These are phyloP conservation scores for Globisporangium yorkense DNA, from an alignment of 352 stramenopile species.

Conservation along the genomic window DNA sequence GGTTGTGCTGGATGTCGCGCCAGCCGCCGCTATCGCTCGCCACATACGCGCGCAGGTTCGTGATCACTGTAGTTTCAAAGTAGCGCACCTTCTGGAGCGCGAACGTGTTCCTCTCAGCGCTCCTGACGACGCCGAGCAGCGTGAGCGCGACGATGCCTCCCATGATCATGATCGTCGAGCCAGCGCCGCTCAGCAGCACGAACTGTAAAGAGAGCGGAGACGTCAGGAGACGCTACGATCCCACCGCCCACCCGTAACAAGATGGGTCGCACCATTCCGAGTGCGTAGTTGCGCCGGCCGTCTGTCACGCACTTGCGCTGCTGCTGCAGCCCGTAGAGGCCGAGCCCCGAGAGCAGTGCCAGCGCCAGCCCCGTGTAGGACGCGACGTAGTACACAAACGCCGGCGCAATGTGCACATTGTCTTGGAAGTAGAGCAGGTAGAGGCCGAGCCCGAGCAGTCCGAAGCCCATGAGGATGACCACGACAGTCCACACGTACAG, in stretches of 20 bases:
- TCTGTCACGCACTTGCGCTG: slow-evolving; percentile 48
- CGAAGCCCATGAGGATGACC: slow-evolving; percentile 41
- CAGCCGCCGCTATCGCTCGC: slow-evolving; percentile 21
- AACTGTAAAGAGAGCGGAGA: slow-evolving; percentile 22
- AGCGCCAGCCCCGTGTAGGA: slow-evolving; percentile 39
- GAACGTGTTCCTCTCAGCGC: slow-evolving; percentile 28
- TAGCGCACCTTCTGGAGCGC: slow-evolving; percentile 20
- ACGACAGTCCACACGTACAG: slow-evolving; percentile 54
- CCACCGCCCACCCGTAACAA: no score
- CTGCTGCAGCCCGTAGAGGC: slow-evolving; percentile 44
- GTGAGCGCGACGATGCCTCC: slow-evolving; percentile 43
- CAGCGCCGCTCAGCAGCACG: slow-evolving; percentile 31
- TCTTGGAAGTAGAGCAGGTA: slow-evolving; percentile 62
- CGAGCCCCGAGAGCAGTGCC: slow-evolving; percentile 31
- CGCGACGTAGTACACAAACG: slow-evolving; percentile 43
- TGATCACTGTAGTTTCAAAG: slow-evolving; percentile 47
- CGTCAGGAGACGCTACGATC: no score
- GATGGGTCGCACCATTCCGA: slow-evolving; percentile 33
- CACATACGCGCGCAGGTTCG: slow-evolving; percentile 29
- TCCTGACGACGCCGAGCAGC: slow-evolving; percentile 28
- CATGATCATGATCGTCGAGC: slow-evolving; percentile 37
- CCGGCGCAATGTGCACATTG: slow-evolving; percentile 42
- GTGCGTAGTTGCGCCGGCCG: slow-evolving; percentile 46
- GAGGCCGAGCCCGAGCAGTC: slow-evolving; percentile 41
- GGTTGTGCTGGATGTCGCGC: slow-evolving; percentile 35